Conservation (phyloP, 495 filamentous ascomycete genomes). For the Aspergillus avenaceus region DNA sequence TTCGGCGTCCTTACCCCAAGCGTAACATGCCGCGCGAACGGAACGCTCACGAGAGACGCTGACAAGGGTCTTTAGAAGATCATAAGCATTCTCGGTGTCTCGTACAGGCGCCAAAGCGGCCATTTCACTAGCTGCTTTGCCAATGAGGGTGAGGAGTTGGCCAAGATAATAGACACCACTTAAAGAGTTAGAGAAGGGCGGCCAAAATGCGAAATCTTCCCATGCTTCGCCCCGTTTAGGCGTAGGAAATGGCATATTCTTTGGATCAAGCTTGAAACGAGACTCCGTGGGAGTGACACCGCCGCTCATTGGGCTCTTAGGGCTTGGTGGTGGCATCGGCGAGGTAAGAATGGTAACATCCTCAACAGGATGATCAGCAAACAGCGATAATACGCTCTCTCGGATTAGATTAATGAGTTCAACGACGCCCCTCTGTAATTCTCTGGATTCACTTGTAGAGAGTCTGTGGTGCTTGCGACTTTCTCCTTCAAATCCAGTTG, state of each 20-base stretch:
- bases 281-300: slow-evolving; percentile 54
- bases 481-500: slow-evolving; percentile 78
- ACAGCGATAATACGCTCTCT: slow-evolving; percentile 72
- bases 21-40: slow-evolving; percentile 70
- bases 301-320: slow-evolving; percentile 58
- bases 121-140: slow-evolving; percentile 83
- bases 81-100: slow-evolving; percentile 52
- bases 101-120: slow-evolving; percentile 63
- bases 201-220: slow-evolving; percentile 97
- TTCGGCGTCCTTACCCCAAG: slow-evolving; percentile 87
- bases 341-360: slow-evolving; percentile 84
- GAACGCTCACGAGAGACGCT: slow-evolving; percentile 77
- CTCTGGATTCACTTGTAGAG: slow-evolving; percentile 60
- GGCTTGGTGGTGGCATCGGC: slow-evolving; percentile 68
- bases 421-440: slow-evolving; percentile 71
- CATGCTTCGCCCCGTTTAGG: slow-evolving; percentile 73
- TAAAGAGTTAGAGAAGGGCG: slow-evolving; percentile 84
- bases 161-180: slow-evolving; percentile 82
- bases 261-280: slow-evolving; percentile 73
- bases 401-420: slow-evolving; percentile 80
- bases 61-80: slow-evolving; percentile 67
- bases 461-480: slow-evolving; percentile 82
- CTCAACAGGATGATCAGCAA: slow-evolving; percentile 84
- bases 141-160: slow-evolving; percentile 74
- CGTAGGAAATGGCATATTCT: slow-evolving; percentile 71